These are phyloP conservation scores for Kandelia obovata DNA, from an alignment of 345 rosid genomes.

Conservation along the genomic window DNA sequence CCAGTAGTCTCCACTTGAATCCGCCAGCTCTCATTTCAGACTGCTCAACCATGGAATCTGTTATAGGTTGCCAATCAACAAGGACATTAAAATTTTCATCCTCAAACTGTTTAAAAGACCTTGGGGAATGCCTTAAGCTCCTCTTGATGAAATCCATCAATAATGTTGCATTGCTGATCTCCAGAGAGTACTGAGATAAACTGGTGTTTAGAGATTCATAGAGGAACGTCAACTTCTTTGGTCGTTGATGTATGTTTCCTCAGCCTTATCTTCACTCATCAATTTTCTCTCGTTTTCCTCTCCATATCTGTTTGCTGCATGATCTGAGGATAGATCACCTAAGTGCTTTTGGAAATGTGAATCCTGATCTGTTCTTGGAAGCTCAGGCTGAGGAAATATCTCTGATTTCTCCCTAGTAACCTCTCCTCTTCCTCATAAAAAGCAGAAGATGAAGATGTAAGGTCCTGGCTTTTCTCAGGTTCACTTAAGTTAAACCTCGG, in stretches of 20 bases:
- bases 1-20: conserved; percentile 33
- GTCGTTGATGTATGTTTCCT: conserved; percentile 10
- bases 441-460: conserved; percentile 21
- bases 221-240: conserved; percentile 20
- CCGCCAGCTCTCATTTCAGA: conserved; percentile 29
- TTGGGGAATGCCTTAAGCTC: conserved; percentile 19
- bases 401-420: conserved; percentile 4
- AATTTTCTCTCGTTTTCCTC: conserved; percentile 8
- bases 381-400: conserved; percentile 19
- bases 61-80: conserved; percentile 23
- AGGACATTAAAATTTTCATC: conserved; percentile 7
- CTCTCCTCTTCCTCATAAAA: conserved; percentile 30
- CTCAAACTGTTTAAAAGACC: conserved; percentile 8
- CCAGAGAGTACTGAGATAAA: conserved; percentile 12
- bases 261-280: conserved; percentile 1
- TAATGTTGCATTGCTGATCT: conserved; percentile 11
- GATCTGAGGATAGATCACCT: not conserved
- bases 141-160: conserved; percentile 15
- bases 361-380: not conserved
- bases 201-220: conserved; percentile 6
- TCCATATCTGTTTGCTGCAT: not conserved
- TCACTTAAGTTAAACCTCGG: conserved; percentile 21
- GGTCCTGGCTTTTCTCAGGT: conserved; percentile 17
- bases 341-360: not conserved
- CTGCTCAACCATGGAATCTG: conserved; percentile 9